Percentiles rank a stretch among this genome's conserved stretches.
Evolutionary conservation across 2,329 filamentous ascomycete species (phyloP).

Genomic region (Colletotrichum tropicicola): DNA sequence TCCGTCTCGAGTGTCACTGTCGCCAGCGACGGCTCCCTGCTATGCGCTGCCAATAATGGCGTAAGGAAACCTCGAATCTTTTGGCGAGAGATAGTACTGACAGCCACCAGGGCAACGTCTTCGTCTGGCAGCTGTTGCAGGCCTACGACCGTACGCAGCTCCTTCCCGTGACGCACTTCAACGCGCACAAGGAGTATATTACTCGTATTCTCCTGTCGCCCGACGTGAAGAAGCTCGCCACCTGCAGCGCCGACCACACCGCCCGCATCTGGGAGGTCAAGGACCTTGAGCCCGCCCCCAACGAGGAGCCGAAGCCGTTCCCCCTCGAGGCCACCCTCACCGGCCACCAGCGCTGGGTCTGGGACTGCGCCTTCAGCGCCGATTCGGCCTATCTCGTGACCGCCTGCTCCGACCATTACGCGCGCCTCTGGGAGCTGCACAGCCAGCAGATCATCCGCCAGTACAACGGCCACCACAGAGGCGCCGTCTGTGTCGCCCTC

Average conservation of each 20-base stretch:
- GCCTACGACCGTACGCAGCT: conserved; percentile 84
- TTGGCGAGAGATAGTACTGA: not conserved
- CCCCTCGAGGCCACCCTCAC: conserved; percentile 87
- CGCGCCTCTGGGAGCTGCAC: conserved; percentile 86
- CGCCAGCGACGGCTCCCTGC: conserved; percentile 89
- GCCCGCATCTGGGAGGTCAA: conserved; percentile 95
- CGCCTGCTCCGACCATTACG: conserved; percentile 93
- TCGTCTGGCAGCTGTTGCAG: conserved; percentile 94
- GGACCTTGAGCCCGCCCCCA: conserved; percentile 65
- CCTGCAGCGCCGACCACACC: conserved; percentile 91
- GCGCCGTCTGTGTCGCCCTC: conserved; percentile 89
- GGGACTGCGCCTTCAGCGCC: conserved; percentile 95
- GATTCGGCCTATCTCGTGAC: conserved; percentile 94
- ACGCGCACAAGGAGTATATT: conserved; percentile 91
- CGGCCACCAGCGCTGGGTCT: conserved; percentile 95
- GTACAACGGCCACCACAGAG: conserved; percentile 93
- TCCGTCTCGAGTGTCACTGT: conserved; percentile 95
- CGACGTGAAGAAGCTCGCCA: conserved; percentile 93
- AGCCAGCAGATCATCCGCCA: conserved; percentile 92
- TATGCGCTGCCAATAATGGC: conserved; percentile 92
- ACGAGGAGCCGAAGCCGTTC: conserved; percentile 66
- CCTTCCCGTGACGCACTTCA: conserved; percentile 87
- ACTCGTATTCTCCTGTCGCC: conserved; percentile 91
- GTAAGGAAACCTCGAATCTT: conserved; percentile 55
- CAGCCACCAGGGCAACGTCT: conserved; percentile 83